Evolutionary conservation across 2,329 filamentous ascomycete genomes (phyloP).

Genomic region (Fonsecaea pedrosoi): DNA sequence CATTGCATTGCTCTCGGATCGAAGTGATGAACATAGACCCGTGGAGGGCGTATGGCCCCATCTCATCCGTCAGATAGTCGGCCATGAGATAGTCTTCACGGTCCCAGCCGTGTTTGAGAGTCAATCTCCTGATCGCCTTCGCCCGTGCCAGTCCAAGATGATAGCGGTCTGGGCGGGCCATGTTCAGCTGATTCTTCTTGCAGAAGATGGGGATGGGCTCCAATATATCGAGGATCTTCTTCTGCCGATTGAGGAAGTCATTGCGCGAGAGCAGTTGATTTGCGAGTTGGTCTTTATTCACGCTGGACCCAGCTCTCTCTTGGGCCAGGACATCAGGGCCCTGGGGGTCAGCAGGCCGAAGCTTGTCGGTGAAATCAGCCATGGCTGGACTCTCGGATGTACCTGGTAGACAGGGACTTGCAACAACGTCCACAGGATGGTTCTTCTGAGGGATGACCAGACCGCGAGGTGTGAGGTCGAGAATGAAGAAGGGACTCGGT

Average conservation of each 20-base stretch:
- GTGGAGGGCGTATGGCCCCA: constrained; percentile 59
- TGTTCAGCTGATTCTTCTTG: constrained; percentile 59
- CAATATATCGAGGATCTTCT: constrained; percentile 54
- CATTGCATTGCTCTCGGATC: constrained; percentile 58
- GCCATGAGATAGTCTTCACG: constrained; percentile 60
- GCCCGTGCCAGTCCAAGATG: constrained; percentile 60
- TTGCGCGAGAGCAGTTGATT: constrained; percentile 55
- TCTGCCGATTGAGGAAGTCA: constrained; percentile 57
- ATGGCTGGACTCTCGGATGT: constrained; percentile 34
- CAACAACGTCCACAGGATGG: constrained; percentile 5
- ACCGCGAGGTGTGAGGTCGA: not conserved
- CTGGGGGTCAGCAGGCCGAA: constrained; percentile 55
- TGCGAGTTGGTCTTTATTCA: constrained; percentile 55
- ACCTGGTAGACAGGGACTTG: not conserved
- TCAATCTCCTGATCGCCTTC: constrained; percentile 57
- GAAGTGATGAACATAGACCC: constrained; percentile 60
- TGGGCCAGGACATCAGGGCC: constrained; percentile 55
- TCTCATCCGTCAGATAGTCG: constrained; percentile 61
- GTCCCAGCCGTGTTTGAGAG: constrained; percentile 56
- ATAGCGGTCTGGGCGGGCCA: constrained; percentile 60
- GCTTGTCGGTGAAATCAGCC: constrained; percentile 57
- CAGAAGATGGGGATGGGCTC: constrained; percentile 57
- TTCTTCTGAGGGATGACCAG: not conserved
- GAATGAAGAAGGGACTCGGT: not conserved
- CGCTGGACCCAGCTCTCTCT: constrained; percentile 54